A percentile compares a stretch with the other conserved stretches of the same genome.
These are phyloP conservation scores for Amanita polypyramis DNA, from an alignment of 768 basidiomycete species.

Conservation along the genomic window DNA sequence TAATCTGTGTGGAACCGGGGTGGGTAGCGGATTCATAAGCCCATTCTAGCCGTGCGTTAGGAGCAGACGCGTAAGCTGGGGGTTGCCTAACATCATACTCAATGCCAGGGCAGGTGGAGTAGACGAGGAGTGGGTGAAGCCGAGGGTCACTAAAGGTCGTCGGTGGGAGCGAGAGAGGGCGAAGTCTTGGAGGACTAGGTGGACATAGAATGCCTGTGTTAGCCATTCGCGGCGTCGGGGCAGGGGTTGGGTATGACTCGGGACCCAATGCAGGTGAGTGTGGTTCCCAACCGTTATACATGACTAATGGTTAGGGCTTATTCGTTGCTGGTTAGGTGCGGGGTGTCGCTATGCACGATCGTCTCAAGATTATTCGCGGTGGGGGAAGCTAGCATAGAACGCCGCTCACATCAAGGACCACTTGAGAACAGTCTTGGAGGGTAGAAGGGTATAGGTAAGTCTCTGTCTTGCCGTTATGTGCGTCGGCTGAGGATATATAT, in stretches of 20 bases:
- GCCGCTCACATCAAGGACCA: not conserved
- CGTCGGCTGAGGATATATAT: not conserved
- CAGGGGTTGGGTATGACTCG: slow-evolving; percentile 4
- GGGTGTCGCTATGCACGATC: not conserved
- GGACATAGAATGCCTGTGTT: not conserved
- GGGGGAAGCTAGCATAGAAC: not conserved
- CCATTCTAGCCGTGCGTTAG: slow-evolving; percentile 4
- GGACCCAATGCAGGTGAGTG: not conserved
- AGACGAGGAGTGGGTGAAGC: not conserved
- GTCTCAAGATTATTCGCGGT: not conserved
- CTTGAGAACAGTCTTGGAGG: not conserved
- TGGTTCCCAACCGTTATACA: not conserved
- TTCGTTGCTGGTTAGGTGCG: not conserved
- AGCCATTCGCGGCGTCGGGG: not conserved
- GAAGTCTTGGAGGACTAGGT: not conserved
- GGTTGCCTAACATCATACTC: slow-evolving; percentile 1
- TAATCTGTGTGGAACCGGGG: not conserved
- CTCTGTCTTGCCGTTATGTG: not conserved
- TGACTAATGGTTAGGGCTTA: not conserved
- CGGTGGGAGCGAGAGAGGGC: not conserved
- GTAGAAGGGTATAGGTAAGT: not conserved
- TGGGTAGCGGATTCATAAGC: not conserved
- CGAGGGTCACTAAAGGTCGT: not conserved
- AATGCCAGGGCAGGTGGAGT: not conserved
- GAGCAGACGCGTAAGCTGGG: not conserved